These are phyloP conservation scores for Mayamaea pseudoterrestris DNA, from an alignment of 108 stramenopile species.

Conservation along the genomic window DNA sequence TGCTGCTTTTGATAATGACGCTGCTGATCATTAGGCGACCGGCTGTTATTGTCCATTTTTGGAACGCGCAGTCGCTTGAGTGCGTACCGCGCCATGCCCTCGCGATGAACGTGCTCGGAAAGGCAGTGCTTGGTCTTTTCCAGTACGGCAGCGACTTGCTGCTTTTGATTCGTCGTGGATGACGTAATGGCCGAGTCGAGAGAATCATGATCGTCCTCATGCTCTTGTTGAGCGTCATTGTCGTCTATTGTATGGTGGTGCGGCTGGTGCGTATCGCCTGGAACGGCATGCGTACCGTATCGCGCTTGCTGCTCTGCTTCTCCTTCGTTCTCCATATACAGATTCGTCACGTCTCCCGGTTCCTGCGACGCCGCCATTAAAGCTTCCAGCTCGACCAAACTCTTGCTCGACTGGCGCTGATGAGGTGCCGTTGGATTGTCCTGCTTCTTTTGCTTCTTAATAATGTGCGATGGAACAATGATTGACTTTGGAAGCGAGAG, in stretches of 20 bases:
- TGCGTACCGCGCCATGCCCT: constrained; percentile 34
- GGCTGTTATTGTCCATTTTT: background rate
- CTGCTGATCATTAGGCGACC: too few species aligned
- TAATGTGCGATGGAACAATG: background rate
- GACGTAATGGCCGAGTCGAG: too few species aligned
- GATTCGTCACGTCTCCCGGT: background rate
- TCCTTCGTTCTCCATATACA: background rate
- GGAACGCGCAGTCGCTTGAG: background rate
- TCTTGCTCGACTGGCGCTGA: too few species aligned
- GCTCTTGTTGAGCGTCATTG: background rate
- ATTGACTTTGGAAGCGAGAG: background rate
- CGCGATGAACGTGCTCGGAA: constrained; percentile 12
- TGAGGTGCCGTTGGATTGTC: too few species aligned
- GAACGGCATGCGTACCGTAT: background rate
- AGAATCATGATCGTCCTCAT: too few species aligned
- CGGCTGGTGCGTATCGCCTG: too few species aligned
- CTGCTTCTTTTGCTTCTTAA: too few species aligned
- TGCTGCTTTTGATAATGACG: too few species aligned
- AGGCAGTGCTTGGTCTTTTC: too few species aligned
- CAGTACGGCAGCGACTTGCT: background rate
- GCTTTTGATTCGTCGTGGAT: background rate
- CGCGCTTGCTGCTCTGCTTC: background rate
- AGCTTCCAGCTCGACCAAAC: too few species aligned
- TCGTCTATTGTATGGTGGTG: too few species aligned
- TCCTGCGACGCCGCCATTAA: too few species aligned